Evolutionary conservation across 2,329 filamentous ascomycete genomes (phyloP).

Genomic region (Tolypocladium amazonense): DNA sequence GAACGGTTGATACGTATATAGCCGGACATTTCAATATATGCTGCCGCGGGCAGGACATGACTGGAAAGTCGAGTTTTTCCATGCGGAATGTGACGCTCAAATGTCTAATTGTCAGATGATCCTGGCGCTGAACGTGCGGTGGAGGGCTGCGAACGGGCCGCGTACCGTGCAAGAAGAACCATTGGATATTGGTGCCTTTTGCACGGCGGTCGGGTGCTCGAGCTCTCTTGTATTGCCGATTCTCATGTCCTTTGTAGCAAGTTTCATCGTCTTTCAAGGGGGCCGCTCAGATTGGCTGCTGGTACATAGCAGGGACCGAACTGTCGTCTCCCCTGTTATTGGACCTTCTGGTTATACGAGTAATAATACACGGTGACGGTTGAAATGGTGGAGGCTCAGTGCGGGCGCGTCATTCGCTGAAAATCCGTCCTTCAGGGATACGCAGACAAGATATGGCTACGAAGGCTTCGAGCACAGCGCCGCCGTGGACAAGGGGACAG

Average conservation of each 20-base stretch:
- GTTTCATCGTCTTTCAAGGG: background rate
- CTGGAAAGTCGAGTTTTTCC: background rate
- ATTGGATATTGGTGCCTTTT: background rate
- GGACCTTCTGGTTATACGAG: background rate
- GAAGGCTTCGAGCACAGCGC: background rate
- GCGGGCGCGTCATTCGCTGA: background rate
- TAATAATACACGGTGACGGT: too few species aligned
- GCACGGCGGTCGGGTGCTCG: too few species aligned
- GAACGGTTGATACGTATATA: background rate
- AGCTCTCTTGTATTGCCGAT: background rate
- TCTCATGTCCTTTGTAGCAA: background rate
- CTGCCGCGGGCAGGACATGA: background rate
- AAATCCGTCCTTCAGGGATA: background rate
- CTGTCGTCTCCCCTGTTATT: background rate
- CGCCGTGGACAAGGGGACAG: background rate
- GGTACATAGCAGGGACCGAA: too few species aligned
- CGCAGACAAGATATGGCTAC: background rate
- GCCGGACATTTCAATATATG: constrained; percentile 1
- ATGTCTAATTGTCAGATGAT: background rate
- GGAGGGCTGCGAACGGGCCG: background rate
- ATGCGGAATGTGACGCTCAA: background rate
- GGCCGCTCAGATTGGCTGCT: background rate
- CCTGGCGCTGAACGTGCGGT: background rate
- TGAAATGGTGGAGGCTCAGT: too few species aligned
- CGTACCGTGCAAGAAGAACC: too few species aligned